Evolutionary conservation across 2,329 filamentous ascomycete species (phyloP), one percentile per base, ranked within the genome.

Genomic region (Penicillium palitans): DNA sequence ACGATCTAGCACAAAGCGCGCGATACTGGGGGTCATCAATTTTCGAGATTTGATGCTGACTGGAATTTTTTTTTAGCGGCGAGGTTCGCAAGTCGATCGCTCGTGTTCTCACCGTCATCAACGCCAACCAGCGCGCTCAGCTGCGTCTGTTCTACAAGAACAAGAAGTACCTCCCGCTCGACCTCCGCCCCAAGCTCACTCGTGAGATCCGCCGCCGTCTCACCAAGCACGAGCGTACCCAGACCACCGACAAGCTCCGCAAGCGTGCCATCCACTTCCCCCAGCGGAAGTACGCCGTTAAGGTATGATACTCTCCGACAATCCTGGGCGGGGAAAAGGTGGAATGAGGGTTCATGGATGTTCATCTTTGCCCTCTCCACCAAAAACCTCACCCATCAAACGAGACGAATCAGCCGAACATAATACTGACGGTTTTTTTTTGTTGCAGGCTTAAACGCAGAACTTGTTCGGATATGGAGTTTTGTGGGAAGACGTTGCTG

Each of bases 61-160:
- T 57, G 33, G 51, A 61, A 61, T 60, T 66, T 64, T 64, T 60
- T 59, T 66, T 71, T 74, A 97, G 93, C 83, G 91, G 96, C 86
- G 96, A 99, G 81, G 87, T 99, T 80, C 93, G 95, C 86, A 99
- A 99, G 88, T 96, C 93, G 70, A 97, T 99, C 82, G 96, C 95
- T 78, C 93, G 93, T 78, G 91, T 97, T 82, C 89, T 99, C 75
- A 99, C 95, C 81, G 87, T 99, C 84, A 96, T 99, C 89, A 99
- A 98, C 87, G 90, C 92, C 83, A 98, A 96, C 88, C 95, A 99
- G 86, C 90, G 96, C 80, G 86, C 91, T 71, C 93, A 98, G 84
- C 91, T 99, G 76, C 92, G 93, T 75, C 86, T 98, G 71, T 98
- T 98, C 90, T 99, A 99, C 89, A 96, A 96, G 87, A 90, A 90